phyloP scores from a whole-genome alignment of 2,329 filamentous ascomycete species.

The Aspergillus quadricinctus region DNA sequence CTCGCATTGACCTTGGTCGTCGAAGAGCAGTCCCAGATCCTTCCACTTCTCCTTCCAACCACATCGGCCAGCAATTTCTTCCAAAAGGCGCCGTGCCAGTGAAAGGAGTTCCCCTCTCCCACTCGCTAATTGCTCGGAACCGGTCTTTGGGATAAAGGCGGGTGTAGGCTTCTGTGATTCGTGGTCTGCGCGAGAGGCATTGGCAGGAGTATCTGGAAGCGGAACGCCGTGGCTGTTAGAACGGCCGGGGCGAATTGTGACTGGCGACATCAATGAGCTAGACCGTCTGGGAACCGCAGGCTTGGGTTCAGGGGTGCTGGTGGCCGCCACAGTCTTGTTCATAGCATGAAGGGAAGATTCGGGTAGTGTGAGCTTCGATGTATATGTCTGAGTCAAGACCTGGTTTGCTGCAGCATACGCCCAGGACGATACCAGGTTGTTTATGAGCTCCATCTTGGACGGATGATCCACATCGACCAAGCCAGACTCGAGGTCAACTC shows the following conservation, averaged over 20 bases:
- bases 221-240: conserved; percentile 28
- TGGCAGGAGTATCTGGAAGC: conserved; percentile 23
- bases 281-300: conserved; percentile 33
- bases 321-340: conserved; percentile 18
- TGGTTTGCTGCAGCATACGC: conserved; percentile 42
- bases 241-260: conserved; percentile 17
- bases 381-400: conserved; percentile 40
- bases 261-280: conserved; percentile 32
- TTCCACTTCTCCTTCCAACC: conserved; percentile 77
- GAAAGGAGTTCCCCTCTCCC: conserved; percentile 77
- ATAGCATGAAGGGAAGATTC: conserved; percentile 32
- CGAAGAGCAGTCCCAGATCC: conserved; percentile 45
- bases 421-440: conserved; percentile 47
- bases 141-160: conserved; percentile 43
- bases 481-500: conserved; percentile 69
- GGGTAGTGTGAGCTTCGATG: conserved; percentile 32
- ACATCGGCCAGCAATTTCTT: conserved; percentile 65
- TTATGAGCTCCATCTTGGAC: conserved; percentile 34
- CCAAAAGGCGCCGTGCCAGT: conserved; percentile 73
- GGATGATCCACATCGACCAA: conserved; percentile 41
- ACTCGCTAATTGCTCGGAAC: conserved; percentile 77
- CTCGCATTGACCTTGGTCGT: conserved; percentile 25
- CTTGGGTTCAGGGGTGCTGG: conserved; percentile 19
- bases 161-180: conserved; percentile 38
- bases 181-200: conserved; percentile 43